These are phyloP conservation scores for Sclerotinia nivalis DNA, from an alignment of 2,329 filamentous ascomycete genomes.

Conservation along the genomic window DNA sequence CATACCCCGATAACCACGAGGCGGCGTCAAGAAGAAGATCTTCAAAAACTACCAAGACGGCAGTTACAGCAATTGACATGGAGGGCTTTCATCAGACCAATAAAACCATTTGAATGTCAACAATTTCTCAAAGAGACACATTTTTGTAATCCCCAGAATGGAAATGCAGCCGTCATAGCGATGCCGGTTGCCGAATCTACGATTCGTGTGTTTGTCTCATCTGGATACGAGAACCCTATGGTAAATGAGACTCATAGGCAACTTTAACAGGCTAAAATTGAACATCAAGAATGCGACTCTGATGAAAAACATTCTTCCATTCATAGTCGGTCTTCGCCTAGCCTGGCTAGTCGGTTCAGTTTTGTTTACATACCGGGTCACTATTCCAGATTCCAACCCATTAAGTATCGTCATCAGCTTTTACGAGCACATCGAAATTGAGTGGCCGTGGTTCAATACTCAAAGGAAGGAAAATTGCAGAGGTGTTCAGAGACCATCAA, in stretches of 20 bases:
- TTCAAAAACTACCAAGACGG: not conserved
- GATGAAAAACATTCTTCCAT: not conserved
- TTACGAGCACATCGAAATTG: not conserved
- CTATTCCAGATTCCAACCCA: not conserved
- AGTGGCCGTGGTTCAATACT: not conserved
- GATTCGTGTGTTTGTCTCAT: not conserved
- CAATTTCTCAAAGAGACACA: not conserved
- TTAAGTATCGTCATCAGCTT: too few relatives aligned
- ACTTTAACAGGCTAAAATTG: too few relatives aligned
- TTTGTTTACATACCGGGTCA: not conserved
- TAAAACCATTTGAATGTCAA: not conserved
- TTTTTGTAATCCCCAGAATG: not conserved
- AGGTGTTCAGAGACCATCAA: not conserved
- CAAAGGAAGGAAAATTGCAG: not conserved
- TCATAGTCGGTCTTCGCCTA: not conserved
- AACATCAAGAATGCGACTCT: not conserved
- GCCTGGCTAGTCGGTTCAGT: not conserved
- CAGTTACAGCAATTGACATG: too few relatives aligned
- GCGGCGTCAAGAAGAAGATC: not conserved
- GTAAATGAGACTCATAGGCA: too few relatives aligned
- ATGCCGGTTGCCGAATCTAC: not conserved
- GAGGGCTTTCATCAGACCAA: not conserved
- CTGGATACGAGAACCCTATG: too few relatives aligned
- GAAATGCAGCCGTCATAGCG: fast-evolving
- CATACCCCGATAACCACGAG: not conserved